These are phyloP conservation scores for Aureobasidium sp. DNA, from an alignment of 2,329 filamentous ascomycete genomes.

Conservation along the genomic window DNA sequence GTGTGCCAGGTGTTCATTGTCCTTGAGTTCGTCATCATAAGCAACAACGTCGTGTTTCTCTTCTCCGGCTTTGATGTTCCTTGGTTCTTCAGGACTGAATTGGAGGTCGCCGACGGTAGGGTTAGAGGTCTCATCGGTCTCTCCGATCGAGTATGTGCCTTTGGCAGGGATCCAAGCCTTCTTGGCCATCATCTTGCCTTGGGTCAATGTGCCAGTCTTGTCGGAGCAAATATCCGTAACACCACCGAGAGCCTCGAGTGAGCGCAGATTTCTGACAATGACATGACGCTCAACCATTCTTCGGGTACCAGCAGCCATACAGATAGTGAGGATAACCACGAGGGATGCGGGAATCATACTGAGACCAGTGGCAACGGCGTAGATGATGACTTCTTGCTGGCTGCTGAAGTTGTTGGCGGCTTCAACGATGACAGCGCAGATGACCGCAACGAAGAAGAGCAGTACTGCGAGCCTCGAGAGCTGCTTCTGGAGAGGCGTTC, in stretches of 20 bases:
- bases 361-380: constrained; percentile 54
- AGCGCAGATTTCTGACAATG: constrained; percentile 57
- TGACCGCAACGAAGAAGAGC: constrained; percentile 62
- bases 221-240: constrained; percentile 58
- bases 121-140: constrained; percentile 50
- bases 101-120: constrained; percentile 54
- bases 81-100: constrained; percentile 16
- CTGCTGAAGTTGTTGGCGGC: constrained; percentile 50
- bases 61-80: constrained; percentile 13
- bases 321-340: constrained; percentile 32
- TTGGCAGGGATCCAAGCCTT: constrained; percentile 53
- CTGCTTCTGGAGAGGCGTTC: constrained; percentile 73
- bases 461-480: constrained; percentile 73
- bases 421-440: constrained; percentile 59
- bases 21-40: constrained; percentile 10
- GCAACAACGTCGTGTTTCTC: constrained; percentile 9
- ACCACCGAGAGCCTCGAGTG: constrained; percentile 56
- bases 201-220: constrained; percentile 55
- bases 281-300: constrained; percentile 58
- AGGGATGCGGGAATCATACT: constrained; percentile 53
- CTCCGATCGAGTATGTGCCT: constrained; percentile 54
- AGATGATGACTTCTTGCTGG: constrained; percentile 54
- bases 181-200: constrained; percentile 55
- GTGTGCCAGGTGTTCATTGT: constrained; percentile 2
- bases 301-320: constrained; percentile 50